Percentiles rank a stretch among this genome's conserved stretches.
Evolutionary conservation across 2,329 filamentous ascomycete species (phyloP).

Genomic region (Chaetomium sp.): DNA sequence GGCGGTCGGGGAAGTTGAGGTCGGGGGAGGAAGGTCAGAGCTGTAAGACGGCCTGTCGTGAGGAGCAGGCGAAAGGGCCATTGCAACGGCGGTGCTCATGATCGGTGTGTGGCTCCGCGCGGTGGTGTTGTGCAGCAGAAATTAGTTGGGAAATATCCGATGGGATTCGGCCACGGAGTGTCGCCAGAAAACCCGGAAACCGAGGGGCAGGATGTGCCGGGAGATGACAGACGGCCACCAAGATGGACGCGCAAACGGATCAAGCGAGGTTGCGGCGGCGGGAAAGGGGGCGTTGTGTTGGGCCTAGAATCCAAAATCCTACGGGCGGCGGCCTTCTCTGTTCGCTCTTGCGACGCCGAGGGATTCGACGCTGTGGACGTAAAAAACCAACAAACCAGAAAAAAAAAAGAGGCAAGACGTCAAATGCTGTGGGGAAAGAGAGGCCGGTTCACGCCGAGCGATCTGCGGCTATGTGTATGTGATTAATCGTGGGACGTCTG

Average conservation of each 20-base stretch:
- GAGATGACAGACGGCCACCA: conserved; percentile 1
- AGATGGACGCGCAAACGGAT: conserved; percentile 14
- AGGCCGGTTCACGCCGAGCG: conserved; percentile 12
- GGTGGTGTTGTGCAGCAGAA: conserved; percentile 11
- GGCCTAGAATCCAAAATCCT: conserved; percentile 7
- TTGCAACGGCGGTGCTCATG: conserved; percentile 70
- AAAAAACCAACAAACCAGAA: neutral
- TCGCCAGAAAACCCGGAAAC: conserved; percentile 21
- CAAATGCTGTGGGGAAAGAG: neutral
- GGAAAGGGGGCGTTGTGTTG: conserved; percentile 21
- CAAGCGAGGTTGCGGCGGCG: conserved; percentile 29
- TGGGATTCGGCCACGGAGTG: conserved; percentile 11
- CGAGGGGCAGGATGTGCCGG: conserved; percentile 23
- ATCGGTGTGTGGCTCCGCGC: conserved; percentile 37
- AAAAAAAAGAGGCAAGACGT: conserved; percentile 10
- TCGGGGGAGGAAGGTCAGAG: conserved; percentile 49
- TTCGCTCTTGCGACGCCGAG: neutral
- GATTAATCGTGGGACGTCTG: conserved; percentile 22
- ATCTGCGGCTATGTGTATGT: conserved; percentile 15
- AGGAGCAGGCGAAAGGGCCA: conserved; percentile 68
- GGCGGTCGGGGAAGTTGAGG: conserved; percentile 48
- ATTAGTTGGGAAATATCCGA: conserved; percentile 7
- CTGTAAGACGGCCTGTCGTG: conserved; percentile 61
- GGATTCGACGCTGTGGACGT: neutral
- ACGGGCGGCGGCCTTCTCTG: neutral